Percentiles rank a stretch among this genome's conserved stretches.
Evolutionary conservation across 202 grass and related monocot species (phyloP).

Genomic region (Schoenoplectus triqueter): DNA sequence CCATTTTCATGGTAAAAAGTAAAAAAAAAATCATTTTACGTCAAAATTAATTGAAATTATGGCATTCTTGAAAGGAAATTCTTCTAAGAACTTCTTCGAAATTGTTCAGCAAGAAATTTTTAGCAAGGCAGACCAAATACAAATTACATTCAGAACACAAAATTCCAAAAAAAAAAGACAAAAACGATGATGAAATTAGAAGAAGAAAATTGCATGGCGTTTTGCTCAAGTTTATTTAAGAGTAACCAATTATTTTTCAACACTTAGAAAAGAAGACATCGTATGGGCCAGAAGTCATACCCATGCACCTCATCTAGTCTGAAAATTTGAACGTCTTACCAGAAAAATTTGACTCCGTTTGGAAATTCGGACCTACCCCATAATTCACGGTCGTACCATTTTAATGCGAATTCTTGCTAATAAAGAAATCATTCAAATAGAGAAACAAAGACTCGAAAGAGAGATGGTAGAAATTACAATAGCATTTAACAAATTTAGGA

Average conservation of each 20-base stretch:
- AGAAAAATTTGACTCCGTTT: slow-evolving; percentile 8
- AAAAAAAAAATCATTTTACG: too few species aligned
- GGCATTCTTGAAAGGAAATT: background rate
- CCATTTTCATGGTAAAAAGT: too few species aligned
- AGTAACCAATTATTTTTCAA: background rate
- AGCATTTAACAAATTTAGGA: background rate
- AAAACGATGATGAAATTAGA: background rate
- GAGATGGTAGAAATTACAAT: background rate
- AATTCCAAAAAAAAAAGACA: background rate
- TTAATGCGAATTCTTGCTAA: background rate
- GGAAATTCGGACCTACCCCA: background rate
- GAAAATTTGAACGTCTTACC: slow-evolving; percentile 1
- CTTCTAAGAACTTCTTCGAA: background rate
- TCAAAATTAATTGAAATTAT: background rate
- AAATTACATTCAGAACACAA: background rate
- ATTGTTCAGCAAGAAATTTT: background rate
- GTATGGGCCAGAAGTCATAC: background rate
- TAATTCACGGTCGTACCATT: background rate
- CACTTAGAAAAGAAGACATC: background rate
- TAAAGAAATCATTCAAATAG: background rate
- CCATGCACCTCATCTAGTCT: slow-evolving; percentile 11
- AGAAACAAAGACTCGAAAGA: background rate
- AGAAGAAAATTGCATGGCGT: slow-evolving; percentile 21
- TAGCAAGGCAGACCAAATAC: background rate
- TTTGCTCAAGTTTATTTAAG: background rate